Base-by-base conservation (phyloP, 805 yeast species). In the Isabelozyma rhagii region DNA sequence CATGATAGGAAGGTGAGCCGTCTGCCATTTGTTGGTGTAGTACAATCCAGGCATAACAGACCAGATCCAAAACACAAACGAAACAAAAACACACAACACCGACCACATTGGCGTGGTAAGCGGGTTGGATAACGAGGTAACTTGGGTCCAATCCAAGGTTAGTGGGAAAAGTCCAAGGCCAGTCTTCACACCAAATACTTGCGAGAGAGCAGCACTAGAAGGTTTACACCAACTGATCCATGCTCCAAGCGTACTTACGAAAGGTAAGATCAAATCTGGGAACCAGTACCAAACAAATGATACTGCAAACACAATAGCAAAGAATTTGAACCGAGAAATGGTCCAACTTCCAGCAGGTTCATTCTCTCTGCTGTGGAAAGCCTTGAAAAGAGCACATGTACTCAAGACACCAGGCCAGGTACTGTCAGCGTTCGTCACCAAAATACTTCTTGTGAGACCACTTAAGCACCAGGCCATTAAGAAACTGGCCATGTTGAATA, bases 11-110 rank as follows among this genome's bases (percentile, higher is more conserved):
- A 61, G 44, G 49, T 61, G 56, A 17, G 49, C 55, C 10, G 64
- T 51, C 29, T 63, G 52, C 64, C 64, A 63, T 14, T 54, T 54
- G 50, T 62, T 60, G 13, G 51, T 46, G 49, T 60, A 62, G 51
- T 62, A 60, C 11, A 62, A 45, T 17, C 51, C 53, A 9, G 67
- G 67, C 47, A 54, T 44, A 18, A 57, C 51, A 14, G 51, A 47
- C 60, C 58, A 55, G 39, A 55, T 42, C 56, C 55, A 55, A 47
- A 53, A 49, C 29, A 56, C 52, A 38, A 55, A 49, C 8, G 52
- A 48, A 4, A 28, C 47, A 27, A 52, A 54, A 11, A 57, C 48
- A 41, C 45, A 28, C 8, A 43, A 47, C 11, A 47, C 45, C 8
- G 56, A 40, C 53, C 52, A 51, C 40, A 47, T 47, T 18, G 61